Base-by-base conservation (phyloP, 495 filamentous ascomycete genomes). In the Aspergillus bridgeri region DNA sequence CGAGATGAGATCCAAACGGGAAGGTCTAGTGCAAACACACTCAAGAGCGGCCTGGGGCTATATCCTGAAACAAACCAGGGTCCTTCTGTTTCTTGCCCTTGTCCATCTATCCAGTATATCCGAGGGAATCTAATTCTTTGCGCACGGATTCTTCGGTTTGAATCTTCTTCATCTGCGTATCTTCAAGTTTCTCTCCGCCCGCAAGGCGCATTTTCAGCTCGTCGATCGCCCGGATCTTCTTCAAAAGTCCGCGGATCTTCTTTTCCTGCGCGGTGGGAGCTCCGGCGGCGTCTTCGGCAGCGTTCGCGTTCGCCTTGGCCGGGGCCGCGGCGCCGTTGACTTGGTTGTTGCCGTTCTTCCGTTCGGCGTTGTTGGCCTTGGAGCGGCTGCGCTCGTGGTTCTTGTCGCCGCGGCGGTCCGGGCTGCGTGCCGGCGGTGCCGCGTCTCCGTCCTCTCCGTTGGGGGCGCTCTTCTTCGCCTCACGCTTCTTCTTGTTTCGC, bases 401-500 rank as follows among this genome's bases (percentile, higher is more conserved):
- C 62, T 74, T 72, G 38, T 74, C 72, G 64, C 81, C 81, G 49
- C 83, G 78, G 50, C 83, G 79, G 60, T 90, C 85, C 21, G 89
- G 89, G 67, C 87, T 90, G 52, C 84, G 82, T 33, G 65, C 69
- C 56, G 69, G 64, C 53, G 84, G 82, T 33, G 65, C 69, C 55
- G 69, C 63, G 50, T 59, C 71, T 54, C 42, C 66, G 60, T 83
- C 86, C 20, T 79, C 79, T 13, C 81, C 89, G 6, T 81, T 82
- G 24, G 92, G 90, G 70, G 92, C 94, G 24, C 85, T 84, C 73
- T 97, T 98, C 81, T 95, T 96, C 53, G 91, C 92, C 68, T 96
- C 91, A 38, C 93, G 83, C 83, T 98, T 98, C 83, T 97, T 98
- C 85, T 97, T 97, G 78, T 98, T 98, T 79, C 97, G 96, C 52